Percentiles rank a stretch among this genome's conserved stretches.
Evolutionary conservation across 192 early-diverging fungal genomes (phyloP).

Genomic region (Radiomyces spectabilis): DNA sequence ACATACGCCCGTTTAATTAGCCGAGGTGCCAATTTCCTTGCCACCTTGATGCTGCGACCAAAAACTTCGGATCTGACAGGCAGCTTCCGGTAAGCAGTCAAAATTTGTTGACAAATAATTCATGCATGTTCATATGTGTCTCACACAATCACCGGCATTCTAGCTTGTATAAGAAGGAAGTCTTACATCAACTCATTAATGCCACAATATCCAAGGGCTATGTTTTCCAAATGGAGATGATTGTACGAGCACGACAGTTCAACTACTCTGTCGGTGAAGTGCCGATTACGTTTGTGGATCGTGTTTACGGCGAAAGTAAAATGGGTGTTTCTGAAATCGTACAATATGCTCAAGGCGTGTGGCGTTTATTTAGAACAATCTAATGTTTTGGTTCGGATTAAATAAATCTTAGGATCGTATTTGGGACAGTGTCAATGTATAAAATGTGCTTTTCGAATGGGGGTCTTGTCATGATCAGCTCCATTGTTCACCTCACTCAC

Average conservation of each 20-base stretch:
- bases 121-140: background rate
- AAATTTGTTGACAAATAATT: background rate
- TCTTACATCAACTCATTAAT: constrained; percentile 76
- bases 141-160: background rate
- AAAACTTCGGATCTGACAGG: constrained; percentile 93
- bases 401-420: too few species aligned
- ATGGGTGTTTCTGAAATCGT: constrained; percentile 94
- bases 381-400: too few species aligned
- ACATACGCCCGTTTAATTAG: constrained; percentile 35
- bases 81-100: constrained; percentile 78
- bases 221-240: constrained; percentile 99
- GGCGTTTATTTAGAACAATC: constrained; percentile 65
- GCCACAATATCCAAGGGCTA: constrained; percentile 94
- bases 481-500: too few species aligned
- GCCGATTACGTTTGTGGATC: constrained; percentile 98
- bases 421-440: too few species aligned
- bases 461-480: too few species aligned
- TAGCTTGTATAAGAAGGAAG: constrained; percentile 90
- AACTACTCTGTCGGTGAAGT: constrained; percentile 83
- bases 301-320: constrained; percentile 95
- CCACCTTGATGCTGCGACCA: constrained; percentile 78
- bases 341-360: constrained; percentile 86
- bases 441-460: too few species aligned
- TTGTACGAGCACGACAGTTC: constrained; percentile 93
- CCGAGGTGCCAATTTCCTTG: constrained; percentile 95